Percentiles rank a stretch among this genome's conserved stretches.
phyloP scores from a whole-genome alignment of 2,329 filamentous ascomycete genomes.

The Trichoderma sp. region DNA sequence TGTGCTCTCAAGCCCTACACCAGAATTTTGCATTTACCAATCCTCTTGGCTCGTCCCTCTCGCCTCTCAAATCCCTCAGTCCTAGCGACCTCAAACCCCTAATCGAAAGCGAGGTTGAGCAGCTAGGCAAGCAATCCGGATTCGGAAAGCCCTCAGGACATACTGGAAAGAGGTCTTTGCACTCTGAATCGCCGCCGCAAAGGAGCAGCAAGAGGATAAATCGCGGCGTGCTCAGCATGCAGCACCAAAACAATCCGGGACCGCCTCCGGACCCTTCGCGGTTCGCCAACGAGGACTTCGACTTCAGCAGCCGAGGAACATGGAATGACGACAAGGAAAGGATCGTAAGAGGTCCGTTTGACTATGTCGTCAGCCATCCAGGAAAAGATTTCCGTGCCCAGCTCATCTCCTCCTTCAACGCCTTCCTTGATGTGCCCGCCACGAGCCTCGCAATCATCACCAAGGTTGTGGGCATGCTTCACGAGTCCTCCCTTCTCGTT shows the following conservation, averaged over 20 bases:
- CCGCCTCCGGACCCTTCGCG: slow-evolving; percentile 51
- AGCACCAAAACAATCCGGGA: slow-evolving; percentile 39
- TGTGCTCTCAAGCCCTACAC: slow-evolving; percentile 32
- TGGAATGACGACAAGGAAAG: slow-evolving; percentile 78
- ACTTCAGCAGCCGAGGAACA: slow-evolving; percentile 51
- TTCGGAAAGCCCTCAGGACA: slow-evolving; percentile 30
- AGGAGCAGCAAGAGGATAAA: slow-evolving; percentile 13
- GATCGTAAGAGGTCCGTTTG: slow-evolving; percentile 75
- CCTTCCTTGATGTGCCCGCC: slow-evolving; percentile 73
- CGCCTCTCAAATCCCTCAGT: slow-evolving; percentile 25
- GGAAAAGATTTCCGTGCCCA: slow-evolving; percentile 84
- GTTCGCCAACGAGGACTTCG: slow-evolving; percentile 58
- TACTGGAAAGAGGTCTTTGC: neutral
- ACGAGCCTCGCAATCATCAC: slow-evolving; percentile 74
- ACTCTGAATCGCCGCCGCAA: slow-evolving; percentile 16
- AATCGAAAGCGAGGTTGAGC: slow-evolving; percentile 49
- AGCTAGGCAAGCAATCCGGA: slow-evolving; percentile 45
- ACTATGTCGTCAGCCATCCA: slow-evolving; percentile 76
- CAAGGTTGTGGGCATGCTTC: slow-evolving; percentile 79
- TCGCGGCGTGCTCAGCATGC: slow-evolving; percentile 32
- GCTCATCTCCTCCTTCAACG: slow-evolving; percentile 79
- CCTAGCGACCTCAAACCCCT: slow-evolving; percentile 45
- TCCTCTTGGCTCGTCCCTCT: slow-evolving; percentile 27
- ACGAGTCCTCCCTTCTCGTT: slow-evolving; percentile 79
- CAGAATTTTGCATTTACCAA: slow-evolving; percentile 19